Base-by-base conservation (phyloP, 1,139 yeast species). In the Zygoascus meyerae region DNA sequence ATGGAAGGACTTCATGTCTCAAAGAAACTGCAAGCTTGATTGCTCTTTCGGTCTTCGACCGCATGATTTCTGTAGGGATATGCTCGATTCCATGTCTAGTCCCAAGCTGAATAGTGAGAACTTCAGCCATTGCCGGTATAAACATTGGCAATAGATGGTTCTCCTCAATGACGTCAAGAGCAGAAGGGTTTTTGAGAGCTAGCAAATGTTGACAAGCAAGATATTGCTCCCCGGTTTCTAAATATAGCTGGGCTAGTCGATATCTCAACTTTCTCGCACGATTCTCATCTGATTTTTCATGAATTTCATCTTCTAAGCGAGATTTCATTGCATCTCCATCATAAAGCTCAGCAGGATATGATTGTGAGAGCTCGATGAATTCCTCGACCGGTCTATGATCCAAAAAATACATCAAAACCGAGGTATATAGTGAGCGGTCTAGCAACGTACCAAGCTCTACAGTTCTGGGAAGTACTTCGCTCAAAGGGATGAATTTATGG, bases 181-280 rank as follows among this genome's bases (percentile, higher is more conserved):
- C 74, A n/a, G 74, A 58, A 0, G 70, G 61, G 58, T 85, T 89
- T 51, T 73, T 70, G 29, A 83, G 64, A 21, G 62, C 63, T 9
- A 83, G 69, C 55, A 86, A 66, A 59, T 85, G 90, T 0, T 71
- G 52, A 2, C 84, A 79, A 0, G 95, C 87, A 33, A 74, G 72
- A 6, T 69, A 66, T 2, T 83, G 85, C 38, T 83, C 83, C 16
- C 76, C 75, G 0, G 79, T 66, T 40, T 72, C 70, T 9, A 82
- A 68, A 54, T 82, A 83, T 8, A 87, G 58, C 15, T 72, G 68
- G 7, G 86, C 78, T 31, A 85, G 67, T 31, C 76, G 69, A 42
- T 72, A 21, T 12, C 36, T 29, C 21, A 46, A 16, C 21, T 28
- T 31, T 12, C 32, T 66, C 28, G 81, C 64, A 5, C 52, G 49